phyloP scores from a whole-genome alignment of 1,284 basidiomycete species.

The Sparassis latifolia region DNA sequence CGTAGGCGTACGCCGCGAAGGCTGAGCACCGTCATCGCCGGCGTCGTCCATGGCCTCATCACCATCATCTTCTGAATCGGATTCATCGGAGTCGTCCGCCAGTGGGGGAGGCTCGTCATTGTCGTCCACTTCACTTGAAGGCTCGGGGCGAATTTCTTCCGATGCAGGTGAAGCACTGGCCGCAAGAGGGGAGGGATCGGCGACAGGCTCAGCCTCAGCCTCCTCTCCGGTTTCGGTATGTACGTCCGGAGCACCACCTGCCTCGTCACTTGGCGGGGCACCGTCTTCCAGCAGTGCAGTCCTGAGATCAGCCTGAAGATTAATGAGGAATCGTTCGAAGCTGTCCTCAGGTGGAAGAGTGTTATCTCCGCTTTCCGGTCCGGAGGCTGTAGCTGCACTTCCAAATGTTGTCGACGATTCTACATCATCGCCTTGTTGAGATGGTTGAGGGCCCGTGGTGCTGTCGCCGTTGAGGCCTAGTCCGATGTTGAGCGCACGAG shows the following conservation, averaged over 20 bases:
- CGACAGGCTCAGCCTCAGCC: background rate
- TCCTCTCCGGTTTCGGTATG: constrained; percentile 12
- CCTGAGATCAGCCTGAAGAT: constrained; percentile 65
- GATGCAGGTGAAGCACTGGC: background rate
- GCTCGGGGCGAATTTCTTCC: constrained; percentile 5
- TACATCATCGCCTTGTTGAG: background rate
- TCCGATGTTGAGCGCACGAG: constrained; percentile 66
- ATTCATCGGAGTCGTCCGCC: constrained; percentile 15
- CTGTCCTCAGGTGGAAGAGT: constrained; percentile 54
- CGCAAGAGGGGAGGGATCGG: background rate
- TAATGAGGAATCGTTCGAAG: constrained; percentile 71
- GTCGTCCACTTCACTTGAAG: constrained; percentile 5
- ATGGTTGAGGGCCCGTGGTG: constrained; percentile 2
- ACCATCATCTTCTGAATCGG: constrained; percentile 16
- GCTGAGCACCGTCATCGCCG: constrained; percentile 4
- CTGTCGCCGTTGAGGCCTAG: constrained; percentile 38
- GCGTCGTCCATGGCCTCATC: constrained; percentile 11
- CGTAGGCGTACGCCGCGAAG: constrained; percentile 8
- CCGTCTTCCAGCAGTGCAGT: constrained; percentile 39
- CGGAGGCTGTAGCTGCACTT: background rate
- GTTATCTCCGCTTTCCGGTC: background rate
- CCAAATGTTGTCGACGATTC: background rate
- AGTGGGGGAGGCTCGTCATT: constrained; percentile 26
- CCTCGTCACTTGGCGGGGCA: constrained; percentile 2
- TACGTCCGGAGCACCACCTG: constrained; percentile 13